Base-by-base conservation (phyloP, 768 basidiomycete species). In the Termitomyces sp. region DNA sequence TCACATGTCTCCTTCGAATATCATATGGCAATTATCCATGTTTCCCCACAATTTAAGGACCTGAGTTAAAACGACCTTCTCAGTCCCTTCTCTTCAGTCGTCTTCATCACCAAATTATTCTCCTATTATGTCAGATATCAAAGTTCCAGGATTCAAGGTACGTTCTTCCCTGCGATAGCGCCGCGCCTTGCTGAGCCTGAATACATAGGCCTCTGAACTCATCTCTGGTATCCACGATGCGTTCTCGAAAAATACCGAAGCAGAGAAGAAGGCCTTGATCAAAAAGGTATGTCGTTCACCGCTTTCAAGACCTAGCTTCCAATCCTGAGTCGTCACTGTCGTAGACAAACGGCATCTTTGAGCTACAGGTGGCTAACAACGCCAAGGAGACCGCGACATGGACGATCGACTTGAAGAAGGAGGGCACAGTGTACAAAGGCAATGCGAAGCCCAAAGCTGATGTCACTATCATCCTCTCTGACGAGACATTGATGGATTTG, bases 321-420 rank as follows among this genome's bases (percentile, higher is more conserved):
- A n/a, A 27, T 27, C 49, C 25, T 14, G 25, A 38, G 25, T 12
- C 31, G 25, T 14, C 29, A n/a, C 34, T 32, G n/a, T 29, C 6
- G 32, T 49, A 92, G 93, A 89, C 87, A 49, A 92, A 90, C 64
- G 93, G 90, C 59, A 83, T 95, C 67, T 95, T 97, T 69, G 88
- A 94, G 71, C 76, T 97, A 41, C 82, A 84, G 52, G 81, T 96
- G 63, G 83, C 85, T 69, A 92, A 94, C 67, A 79, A 72, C 29
- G 76, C 81, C 16, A 88, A 87, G 57, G 77, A 89, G 71, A 84
- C 84, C 59, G 89, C 76, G 19, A 79, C 79, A 44, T 97, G 93
- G 93, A 95, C 93, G 7, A 92, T 98, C 64, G 95, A 98, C 78
- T 66, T 96, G 68, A 97, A 98, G 82, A 88, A 88, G 75, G 79